Evolutionary conservation across 176 grass and related monocot genomes (phyloP).

Genomic region (Dendrocalamus sinicus): DNA sequence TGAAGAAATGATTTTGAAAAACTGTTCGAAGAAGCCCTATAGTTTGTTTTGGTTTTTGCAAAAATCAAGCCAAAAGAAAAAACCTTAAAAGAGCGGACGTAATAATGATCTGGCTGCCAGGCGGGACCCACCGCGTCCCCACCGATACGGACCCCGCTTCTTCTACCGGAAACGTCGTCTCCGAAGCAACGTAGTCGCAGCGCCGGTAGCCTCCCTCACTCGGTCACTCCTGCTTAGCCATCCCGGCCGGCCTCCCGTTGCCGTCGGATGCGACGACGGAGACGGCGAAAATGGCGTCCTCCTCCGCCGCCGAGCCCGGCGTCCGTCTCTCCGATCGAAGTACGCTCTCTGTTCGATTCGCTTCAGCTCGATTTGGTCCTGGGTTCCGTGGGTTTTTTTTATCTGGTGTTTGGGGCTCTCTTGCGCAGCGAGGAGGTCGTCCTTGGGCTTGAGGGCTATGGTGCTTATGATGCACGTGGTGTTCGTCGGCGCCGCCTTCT

Average conservation of each 20-base stretch:
- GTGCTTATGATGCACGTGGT: slow-evolving; percentile 80
- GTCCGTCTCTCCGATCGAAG: slow-evolving; percentile 61
- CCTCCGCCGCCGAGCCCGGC: slow-evolving; percentile 53
- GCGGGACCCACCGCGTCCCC: slow-evolving; percentile 6
- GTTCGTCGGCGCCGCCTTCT: slow-evolving; percentile 74
- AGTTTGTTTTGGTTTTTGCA: too few species aligned
- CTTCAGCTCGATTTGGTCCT: slow-evolving; percentile 19
- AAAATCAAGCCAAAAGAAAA: too few species aligned
- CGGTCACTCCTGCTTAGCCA: background rate
- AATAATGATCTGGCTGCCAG: slow-evolving; percentile 23
- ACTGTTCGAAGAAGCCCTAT: accelerated
- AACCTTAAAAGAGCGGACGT: too few species aligned
- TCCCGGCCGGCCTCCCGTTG: background rate
- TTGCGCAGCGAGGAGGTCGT: slow-evolving; percentile 66
- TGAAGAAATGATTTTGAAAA: too few species aligned
- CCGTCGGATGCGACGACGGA: slow-evolving; percentile 49
- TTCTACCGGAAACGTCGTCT: slow-evolving; percentile 37
- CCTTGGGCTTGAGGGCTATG: slow-evolving; percentile 63
- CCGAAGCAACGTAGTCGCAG: slow-evolving; percentile 18
- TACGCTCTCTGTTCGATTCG: slow-evolving; percentile 32
- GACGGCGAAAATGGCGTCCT: slow-evolving; percentile 54
- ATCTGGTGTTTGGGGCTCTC: slow-evolving; percentile 28
- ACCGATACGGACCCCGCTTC: slow-evolving; percentile 28
- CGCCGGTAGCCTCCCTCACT: slow-evolving; percentile 31
- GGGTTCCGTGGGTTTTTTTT: background rate